A percentile compares a stretch with the other conserved stretches of the same genome.
Evolutionary conservation across 345 rosid genomes (phyloP).

Genomic region (Ceriops decandra): DNA sequence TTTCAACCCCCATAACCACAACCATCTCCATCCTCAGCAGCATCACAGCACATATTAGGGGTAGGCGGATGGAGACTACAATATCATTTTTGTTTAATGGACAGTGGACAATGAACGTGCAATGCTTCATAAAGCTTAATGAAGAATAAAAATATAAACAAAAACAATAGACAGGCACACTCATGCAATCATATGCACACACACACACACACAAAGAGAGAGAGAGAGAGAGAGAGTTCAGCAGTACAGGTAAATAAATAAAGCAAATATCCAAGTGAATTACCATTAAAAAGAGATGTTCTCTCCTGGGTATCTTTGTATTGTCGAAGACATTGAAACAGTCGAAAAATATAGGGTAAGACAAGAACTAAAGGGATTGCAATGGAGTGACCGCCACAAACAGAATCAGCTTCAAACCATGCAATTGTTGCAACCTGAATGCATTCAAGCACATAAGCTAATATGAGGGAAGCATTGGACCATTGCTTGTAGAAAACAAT

Average conservation of each 20-base stretch:
- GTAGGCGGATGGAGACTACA: no score
- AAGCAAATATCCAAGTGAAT: neutral
- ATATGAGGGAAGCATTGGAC: neutral
- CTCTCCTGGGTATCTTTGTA: conserved; percentile 81
- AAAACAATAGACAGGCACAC: no score
- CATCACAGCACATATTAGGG: no score
- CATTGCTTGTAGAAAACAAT: no score
- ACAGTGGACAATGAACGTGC: no score
- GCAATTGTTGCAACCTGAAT: conserved; percentile 94
- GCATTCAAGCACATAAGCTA: conserved; percentile 18
- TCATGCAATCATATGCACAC: no score
- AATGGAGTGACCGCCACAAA: conserved; percentile 91
- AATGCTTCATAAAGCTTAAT: no score
- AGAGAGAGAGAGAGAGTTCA: neutral
- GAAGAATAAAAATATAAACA: no score
- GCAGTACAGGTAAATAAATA: neutral
- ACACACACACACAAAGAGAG: neutral
- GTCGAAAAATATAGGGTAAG: conserved; percentile 79
- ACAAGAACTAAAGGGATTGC: conserved; percentile 93
- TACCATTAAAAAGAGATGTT: conserved; percentile 79
- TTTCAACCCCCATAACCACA: no score
- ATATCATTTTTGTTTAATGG: no score
- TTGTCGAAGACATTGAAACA: conserved; percentile 91
- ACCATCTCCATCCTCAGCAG: no score
- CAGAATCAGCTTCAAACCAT: conserved; percentile 99